Base-by-base conservation (phyloP, 768 basidiomycete genomes). In the Boletus rex-veris region DNA sequence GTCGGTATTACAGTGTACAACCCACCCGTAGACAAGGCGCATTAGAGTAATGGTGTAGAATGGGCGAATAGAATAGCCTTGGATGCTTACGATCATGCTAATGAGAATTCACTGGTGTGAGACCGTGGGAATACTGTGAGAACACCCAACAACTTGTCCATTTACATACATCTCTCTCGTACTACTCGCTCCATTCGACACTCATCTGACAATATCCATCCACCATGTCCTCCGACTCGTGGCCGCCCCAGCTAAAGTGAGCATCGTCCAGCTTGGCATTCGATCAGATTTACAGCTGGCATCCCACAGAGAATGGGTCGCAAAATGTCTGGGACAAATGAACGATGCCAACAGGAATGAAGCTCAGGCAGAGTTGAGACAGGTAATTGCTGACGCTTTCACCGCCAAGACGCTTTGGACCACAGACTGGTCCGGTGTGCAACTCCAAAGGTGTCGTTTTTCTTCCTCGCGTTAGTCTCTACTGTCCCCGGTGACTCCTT, bases 371-470 rank as follows among this genome's bases (percentile, higher is more conserved):
- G 97, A 99, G 78, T 75, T 99, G 68, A 94, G 93, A 83, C 82
- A 90, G 85, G 89, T 93, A 81, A 97, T 99, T 72, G 88, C 90
- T 82, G 84, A 93, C 62, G 86, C 93, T 72, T 96, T 92, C 74
- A 79, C 84, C 57, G 79, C 84, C 66, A 85, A 90, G 68, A 81
- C 88, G 2, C 78, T 98, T 24, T 88, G 90, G 83, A 89, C 90
- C n/a, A 96, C 89, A 53, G 92, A 98, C 71, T 99, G 97, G 97
- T 75, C 80, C 10, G 86, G 81, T 31, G 81, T 94, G 33, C 89
- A 96, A 72, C 77, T 99, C 51, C 80, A 91, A 77, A 89, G 88
- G 95, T 94, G 52, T 50, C 52, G 48, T 53, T 21, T 51, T 47
- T 39, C 26, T 43, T 18, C 21, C 31, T 41, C 38, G 12, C 54